A percentile compares a stretch with the other conserved stretches of the same genome.
These are phyloP conservation scores for Fusarium subtropicale DNA, from an alignment of 2,329 filamentous ascomycete species.

Conservation along the genomic window DNA sequence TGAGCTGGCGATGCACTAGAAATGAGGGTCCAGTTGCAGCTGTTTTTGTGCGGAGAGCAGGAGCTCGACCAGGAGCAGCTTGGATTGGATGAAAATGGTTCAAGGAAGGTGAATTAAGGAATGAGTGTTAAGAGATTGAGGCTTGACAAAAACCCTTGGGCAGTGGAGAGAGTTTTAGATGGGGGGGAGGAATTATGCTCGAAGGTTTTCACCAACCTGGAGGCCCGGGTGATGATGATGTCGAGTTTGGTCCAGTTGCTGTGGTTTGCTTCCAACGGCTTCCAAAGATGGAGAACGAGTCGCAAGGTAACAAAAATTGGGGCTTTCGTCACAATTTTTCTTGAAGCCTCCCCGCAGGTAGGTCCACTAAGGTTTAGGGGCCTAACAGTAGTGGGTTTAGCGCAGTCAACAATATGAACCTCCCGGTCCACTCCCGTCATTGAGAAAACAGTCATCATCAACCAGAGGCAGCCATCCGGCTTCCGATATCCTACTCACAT, in stretches of 20 bases:
- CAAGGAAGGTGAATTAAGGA: constrained; percentile 28
- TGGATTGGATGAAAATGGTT: constrained; percentile 9
- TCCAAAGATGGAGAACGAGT: constrained; percentile 39
- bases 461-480: constrained; percentile 35
- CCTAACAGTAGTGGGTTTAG: constrained; percentile 32
- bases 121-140: constrained; percentile 15
- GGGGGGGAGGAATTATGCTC: constrained; percentile 10
- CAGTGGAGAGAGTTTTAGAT: constrained; percentile 9
- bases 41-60: constrained; percentile 37
- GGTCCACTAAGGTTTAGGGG: constrained; percentile 34
- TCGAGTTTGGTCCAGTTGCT: constrained; percentile 21
- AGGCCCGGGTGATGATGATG: constrained; percentile 42
- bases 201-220: constrained; percentile 30
- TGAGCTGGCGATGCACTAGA: constrained; percentile 34
- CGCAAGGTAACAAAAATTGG: constrained; percentile 44
- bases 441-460: constrained; percentile 21
- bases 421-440: constrained; percentile 8
- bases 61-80: constrained; percentile 38
- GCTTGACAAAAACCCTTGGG: neutral
- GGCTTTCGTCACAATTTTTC: constrained; percentile 51
- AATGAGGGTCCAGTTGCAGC: constrained; percentile 39
- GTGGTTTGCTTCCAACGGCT: constrained; percentile 42
- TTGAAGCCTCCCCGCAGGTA: constrained; percentile 44
- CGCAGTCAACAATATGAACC: constrained; percentile 10
- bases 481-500: constrained; percentile 20